Percentiles rank a stretch among this genome's conserved stretches.
These are phyloP conservation scores for Diaporthe citrichinensis DNA, from an alignment of 2,329 filamentous ascomycete genomes.

Conservation along the genomic window DNA sequence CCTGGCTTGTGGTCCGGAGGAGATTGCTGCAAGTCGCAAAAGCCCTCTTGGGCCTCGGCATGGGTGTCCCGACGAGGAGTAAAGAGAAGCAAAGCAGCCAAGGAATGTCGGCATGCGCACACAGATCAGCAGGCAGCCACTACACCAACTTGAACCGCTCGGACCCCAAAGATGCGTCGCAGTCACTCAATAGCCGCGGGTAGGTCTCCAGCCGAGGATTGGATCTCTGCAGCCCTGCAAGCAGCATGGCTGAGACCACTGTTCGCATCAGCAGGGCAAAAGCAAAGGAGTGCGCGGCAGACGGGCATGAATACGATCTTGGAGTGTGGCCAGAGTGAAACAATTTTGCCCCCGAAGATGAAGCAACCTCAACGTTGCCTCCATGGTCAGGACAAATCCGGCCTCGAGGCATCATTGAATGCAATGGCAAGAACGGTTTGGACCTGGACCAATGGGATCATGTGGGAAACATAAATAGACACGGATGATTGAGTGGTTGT, in stretches of 20 bases:
- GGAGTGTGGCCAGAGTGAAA: slow-evolving; percentile 16
- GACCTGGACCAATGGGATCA: too few species aligned
- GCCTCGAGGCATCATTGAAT: background rate
- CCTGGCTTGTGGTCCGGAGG: background rate
- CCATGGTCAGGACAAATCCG: background rate
- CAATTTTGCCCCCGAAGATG: background rate
- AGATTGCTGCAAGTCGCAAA: too few species aligned
- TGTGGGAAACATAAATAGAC: slow-evolving; percentile 31
- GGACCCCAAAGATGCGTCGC: background rate
- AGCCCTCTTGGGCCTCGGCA: too few species aligned
- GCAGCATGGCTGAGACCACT: background rate
- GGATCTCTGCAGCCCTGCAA: background rate
- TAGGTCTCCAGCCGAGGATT: background rate
- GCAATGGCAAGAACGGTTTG: background rate
- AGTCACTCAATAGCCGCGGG: background rate
- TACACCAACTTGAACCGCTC: background rate
- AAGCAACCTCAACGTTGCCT: slow-evolving; percentile 4
- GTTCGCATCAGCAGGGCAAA: background rate
- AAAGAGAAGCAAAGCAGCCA: background rate
- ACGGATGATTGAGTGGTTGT: slow-evolving; percentile 16
- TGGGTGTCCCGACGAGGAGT: background rate
- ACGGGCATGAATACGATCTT: background rate
- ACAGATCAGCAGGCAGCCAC: background rate
- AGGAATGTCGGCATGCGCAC: background rate
- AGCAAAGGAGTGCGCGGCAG: background rate